Base-by-base conservation (phyloP, 306 rosid genomes). In the Trifolium pratense region DNA sequence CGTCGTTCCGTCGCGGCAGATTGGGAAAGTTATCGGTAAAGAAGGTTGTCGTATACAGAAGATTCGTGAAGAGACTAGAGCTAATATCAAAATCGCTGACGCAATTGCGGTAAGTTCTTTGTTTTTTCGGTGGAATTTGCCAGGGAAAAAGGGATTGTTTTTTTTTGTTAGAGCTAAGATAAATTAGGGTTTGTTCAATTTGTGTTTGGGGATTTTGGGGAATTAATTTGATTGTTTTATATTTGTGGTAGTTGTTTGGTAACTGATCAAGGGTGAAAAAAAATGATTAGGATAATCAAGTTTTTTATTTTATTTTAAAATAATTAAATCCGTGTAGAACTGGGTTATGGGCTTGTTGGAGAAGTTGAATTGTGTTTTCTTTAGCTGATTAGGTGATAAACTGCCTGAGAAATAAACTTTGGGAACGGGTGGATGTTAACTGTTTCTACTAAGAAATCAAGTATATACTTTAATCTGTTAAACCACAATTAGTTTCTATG, bases 11-110 rank as follows among this genome's bases (percentile, higher is more conserved):
- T 86, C 97, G 43, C 78, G 80, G 81, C 98, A 91, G 94, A 93
- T 93, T 85, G 98, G 97, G 21, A 93, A 93, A 85, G 98, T 93
- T 32, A 93, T 93, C 9, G 98, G 98, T 15, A 93, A 89, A 76
- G 94, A 86, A 51, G 98, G 98, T 31, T 88, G 88, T 67, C 87
- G 96, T 73, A 89, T 93, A 13, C 93, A 86, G 86, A 93, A 66
- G 89, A 90, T 93, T 81, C 97, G 98, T 1, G 96, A 91, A 74
- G 87, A 73, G 4, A 85, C 96, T 40, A 88, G 68, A 71, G 98
- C 97, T 21, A 85, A 87, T 13, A 82, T 93, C 81, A 93, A 93
- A 76, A 91, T 93, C 49, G 97, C 98, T 1, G 97, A 93, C 68
- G 87, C 97, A 16, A 75, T 91, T 14, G 89, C 89, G 6, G 97